These are phyloP conservation scores for Babesia ovata DNA, from an alignment of 169 alveolate genomes.

Conservation along the genomic window DNA sequence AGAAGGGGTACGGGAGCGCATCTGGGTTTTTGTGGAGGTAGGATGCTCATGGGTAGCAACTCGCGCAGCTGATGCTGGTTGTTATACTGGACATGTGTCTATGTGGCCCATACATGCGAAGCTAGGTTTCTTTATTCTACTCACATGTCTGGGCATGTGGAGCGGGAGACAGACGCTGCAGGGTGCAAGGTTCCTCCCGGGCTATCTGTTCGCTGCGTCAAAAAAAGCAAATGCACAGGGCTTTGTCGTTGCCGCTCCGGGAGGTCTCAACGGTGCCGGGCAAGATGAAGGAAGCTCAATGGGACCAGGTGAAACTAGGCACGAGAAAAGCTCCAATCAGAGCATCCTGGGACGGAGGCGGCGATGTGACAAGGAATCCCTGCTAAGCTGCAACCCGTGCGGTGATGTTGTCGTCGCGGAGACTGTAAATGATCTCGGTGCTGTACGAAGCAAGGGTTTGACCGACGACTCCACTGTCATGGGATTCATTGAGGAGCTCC, in stretches of 20 bases:
- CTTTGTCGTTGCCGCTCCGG: not conserved
- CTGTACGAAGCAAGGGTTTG: no score
- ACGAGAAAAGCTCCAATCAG: not conserved
- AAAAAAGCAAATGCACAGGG: not conserved
- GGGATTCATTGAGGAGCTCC: constrained; percentile 13
- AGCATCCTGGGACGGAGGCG: not conserved
- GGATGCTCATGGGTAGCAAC: no score
- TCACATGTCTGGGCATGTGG: constrained; percentile 11
- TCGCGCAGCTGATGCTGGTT: no score
- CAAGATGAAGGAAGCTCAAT: not conserved
- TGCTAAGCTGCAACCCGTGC: not conserved
- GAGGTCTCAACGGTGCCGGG: not conserved
- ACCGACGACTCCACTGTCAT: not conserved
- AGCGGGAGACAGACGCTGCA: constrained; percentile 6
- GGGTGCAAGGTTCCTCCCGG: not conserved
- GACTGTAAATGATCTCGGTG: no score
- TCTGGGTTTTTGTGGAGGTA: no score
- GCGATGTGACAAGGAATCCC: not conserved
- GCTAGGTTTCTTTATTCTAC: not conserved
- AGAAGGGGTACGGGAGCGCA: no score
- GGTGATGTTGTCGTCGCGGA: no score
- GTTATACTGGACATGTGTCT: not conserved
- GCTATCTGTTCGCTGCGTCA: not conserved
- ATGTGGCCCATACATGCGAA: constrained; percentile 2
- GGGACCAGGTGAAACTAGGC: not conserved